These are phyloP conservation scores for Termitomyces sp. DNA, from an alignment of 1,284 basidiomycete species.

Conservation along the genomic window DNA sequence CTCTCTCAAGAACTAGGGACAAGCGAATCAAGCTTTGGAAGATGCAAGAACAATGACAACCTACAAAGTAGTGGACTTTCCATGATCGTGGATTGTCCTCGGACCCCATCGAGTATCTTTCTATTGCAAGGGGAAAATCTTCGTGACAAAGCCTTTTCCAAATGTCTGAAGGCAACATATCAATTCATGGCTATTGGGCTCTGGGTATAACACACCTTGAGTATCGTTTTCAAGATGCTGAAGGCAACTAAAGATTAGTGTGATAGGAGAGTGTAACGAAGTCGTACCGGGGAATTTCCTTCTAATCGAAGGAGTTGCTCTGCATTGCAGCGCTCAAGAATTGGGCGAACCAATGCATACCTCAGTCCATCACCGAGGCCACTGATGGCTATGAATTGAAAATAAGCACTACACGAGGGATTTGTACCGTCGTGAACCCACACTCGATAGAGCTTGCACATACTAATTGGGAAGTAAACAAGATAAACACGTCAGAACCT, in stretches of 20 bases:
- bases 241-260: constrained; percentile 5
- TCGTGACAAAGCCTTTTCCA: constrained; percentile 64
- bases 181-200: constrained; percentile 11
- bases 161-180: constrained; percentile 43
- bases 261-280: neutral
- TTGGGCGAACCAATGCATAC: constrained; percentile 60
- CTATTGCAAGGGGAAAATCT: constrained; percentile 48
- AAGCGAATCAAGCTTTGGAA: neutral
- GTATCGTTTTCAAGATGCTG: constrained; percentile 58
- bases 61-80: constrained; percentile 64
- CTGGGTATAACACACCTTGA: constrained; percentile 37
- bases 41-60: constrained; percentile 20
- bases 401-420: constrained; percentile 1
- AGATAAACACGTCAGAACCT: neutral
- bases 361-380: constrained; percentile 55
- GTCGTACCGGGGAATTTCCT: constrained; percentile 60
- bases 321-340: constrained; percentile 64
- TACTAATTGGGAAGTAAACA: constrained; percentile 29
- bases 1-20: constrained; percentile 44
- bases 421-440: constrained; percentile 22
- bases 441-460: constrained; percentile 52
- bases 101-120: constrained; percentile 35
- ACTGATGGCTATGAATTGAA: constrained; percentile 39
- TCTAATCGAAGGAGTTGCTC: constrained; percentile 67
- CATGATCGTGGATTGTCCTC: constrained; percentile 52